Conservation (phyloP, 768 basidiomycete genomes). For the Hygrocybe coccinea region DNA sequence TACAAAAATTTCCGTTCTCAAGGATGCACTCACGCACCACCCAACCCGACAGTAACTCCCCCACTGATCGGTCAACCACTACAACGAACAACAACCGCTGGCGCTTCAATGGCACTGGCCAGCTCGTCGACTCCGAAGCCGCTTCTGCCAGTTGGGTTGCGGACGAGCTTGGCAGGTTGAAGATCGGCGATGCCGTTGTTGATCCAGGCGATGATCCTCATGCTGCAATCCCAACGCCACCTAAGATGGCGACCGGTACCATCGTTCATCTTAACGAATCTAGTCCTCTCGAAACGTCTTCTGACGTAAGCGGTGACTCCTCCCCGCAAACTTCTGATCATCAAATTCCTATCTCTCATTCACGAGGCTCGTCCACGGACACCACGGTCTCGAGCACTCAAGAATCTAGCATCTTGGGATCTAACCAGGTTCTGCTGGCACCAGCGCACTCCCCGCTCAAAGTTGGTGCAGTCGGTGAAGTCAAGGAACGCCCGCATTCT, state of each 20-base stretch:
- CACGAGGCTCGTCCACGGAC: slow-evolving; percentile 80
- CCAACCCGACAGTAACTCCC: slow-evolving; percentile 37
- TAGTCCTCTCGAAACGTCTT: slow-evolving; percentile 70
- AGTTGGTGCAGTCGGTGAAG: slow-evolving; percentile 46
- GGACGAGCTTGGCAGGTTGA: slow-evolving; percentile 68
- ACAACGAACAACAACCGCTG: slow-evolving; percentile 47
- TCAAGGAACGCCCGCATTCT: slow-evolving; percentile 75
- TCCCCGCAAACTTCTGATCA: slow-evolving; percentile 68
- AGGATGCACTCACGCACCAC: slow-evolving; percentile 48
- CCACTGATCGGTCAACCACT: slow-evolving; percentile 36
- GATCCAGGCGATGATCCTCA: slow-evolving; percentile 49
- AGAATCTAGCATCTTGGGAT: slow-evolving; percentile 47
- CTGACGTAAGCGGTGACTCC: slow-evolving; percentile 66
- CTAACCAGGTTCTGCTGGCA: slow-evolving; percentile 54
- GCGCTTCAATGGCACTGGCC: slow-evolving; percentile 60
- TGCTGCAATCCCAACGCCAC: slow-evolving; percentile 58
- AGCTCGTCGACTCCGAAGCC: slow-evolving; percentile 54
- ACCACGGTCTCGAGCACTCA: slow-evolving; percentile 59
- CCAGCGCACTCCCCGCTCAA: slow-evolving; percentile 51
- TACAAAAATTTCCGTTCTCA: slow-evolving; percentile 36
- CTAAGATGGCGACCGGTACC: slow-evolving; percentile 50
- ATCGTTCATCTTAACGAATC: slow-evolving; percentile 57
- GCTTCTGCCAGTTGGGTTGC: slow-evolving; percentile 62
- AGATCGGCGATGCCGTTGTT: slow-evolving; percentile 51
- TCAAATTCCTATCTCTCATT: slow-evolving; percentile 63